These are phyloP conservation scores for Phytophthora idaei DNA, from an alignment of 352 stramenopile genomes.

Conservation along the genomic window DNA sequence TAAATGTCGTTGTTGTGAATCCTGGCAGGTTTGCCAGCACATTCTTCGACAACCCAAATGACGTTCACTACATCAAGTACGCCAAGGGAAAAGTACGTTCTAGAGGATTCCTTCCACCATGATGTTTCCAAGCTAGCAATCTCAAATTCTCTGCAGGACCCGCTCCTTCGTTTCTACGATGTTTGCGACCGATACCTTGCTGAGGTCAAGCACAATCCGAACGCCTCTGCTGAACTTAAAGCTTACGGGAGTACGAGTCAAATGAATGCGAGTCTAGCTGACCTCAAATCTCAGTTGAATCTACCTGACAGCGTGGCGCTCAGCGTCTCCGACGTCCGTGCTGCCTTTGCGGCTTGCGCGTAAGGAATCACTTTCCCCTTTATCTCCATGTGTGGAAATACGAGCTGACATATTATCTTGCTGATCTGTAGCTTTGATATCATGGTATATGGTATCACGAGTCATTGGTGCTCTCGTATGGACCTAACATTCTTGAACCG, in stretches of 20 bases:
- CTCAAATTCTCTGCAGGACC: slow-evolving; percentile 38
- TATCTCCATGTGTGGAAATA: neutral
- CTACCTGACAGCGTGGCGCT: slow-evolving; percentile 39
- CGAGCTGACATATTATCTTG: neutral
- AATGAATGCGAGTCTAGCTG: slow-evolving; percentile 32
- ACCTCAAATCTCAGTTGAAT: slow-evolving; percentile 47
- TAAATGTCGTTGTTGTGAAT: neutral
- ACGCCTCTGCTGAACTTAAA: slow-evolving; percentile 41
- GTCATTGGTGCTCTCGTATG: slow-evolving; percentile 72
- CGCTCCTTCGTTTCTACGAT: slow-evolving; percentile 72
- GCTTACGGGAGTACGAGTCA: slow-evolving; percentile 44
- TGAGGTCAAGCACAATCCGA: slow-evolving; percentile 64
- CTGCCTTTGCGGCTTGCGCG: slow-evolving; percentile 68
- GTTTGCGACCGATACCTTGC: slow-evolving; percentile 59
- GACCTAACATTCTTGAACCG: slow-evolving; percentile 43
- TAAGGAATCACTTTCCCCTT: slow-evolving; percentile 27
- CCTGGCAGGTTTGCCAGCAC: slow-evolving; percentile 49
- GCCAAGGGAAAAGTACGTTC: slow-evolving; percentile 49
- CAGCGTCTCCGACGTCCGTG: slow-evolving; percentile 45
- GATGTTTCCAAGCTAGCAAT: neutral
- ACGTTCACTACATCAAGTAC: slow-evolving; percentile 59
- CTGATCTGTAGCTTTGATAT: slow-evolving; percentile 58
- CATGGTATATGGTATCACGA: slow-evolving; percentile 53
- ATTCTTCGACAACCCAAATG: slow-evolving; percentile 64
- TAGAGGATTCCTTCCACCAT: neutral